phyloP scores from a whole-genome alignment of 257 asterid genomes.

The Oldenlandia corymbosa region DNA sequence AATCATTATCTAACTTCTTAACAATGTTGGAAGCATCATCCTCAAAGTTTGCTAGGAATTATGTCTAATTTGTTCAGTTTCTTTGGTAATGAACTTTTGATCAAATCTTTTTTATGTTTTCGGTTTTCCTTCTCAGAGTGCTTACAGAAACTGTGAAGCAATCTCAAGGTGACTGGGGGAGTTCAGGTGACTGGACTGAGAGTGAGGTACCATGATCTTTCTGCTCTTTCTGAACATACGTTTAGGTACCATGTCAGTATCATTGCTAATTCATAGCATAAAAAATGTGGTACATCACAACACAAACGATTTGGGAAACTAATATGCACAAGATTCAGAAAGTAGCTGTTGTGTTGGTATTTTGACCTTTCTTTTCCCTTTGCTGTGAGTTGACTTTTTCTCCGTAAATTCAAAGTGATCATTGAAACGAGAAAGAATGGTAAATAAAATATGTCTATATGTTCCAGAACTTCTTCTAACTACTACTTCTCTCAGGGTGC shows the following conservation, averaged over 20 bases:
- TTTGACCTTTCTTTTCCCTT: neutral
- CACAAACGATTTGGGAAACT: neutral
- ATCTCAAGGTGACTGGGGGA: conserved; percentile 57
- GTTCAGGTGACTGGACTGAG: conserved; percentile 74
- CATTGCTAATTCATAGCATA: neutral
- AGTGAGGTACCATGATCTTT: too few relatives aligned
- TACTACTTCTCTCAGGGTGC: conserved; percentile 58
- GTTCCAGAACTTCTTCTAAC: neutral
- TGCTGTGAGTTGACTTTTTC: neutral
- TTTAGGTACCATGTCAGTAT: neutral
- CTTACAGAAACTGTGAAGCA: conserved; percentile 71
- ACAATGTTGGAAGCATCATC: neutral
- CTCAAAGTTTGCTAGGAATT: neutral
- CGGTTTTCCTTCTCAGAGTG: conserved; percentile 39
- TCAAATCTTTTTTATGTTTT: neutral
- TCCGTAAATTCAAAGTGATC: neutral
- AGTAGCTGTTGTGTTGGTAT: too few relatives aligned
- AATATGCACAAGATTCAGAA: neutral
- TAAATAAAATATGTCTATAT: neutral
- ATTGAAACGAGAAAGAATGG: neutral
- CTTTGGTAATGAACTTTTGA: neutral
- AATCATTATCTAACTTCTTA: too few relatives aligned
- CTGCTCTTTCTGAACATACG: conserved; percentile 9
- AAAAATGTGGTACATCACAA: neutral
- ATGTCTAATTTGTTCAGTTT: too few relatives aligned